Evolutionary conservation across 2,329 filamentous ascomycete genomes (phyloP), one percentile per base, ranked within the genome.

Genomic region (Exophiala dermatitidis): DNA sequence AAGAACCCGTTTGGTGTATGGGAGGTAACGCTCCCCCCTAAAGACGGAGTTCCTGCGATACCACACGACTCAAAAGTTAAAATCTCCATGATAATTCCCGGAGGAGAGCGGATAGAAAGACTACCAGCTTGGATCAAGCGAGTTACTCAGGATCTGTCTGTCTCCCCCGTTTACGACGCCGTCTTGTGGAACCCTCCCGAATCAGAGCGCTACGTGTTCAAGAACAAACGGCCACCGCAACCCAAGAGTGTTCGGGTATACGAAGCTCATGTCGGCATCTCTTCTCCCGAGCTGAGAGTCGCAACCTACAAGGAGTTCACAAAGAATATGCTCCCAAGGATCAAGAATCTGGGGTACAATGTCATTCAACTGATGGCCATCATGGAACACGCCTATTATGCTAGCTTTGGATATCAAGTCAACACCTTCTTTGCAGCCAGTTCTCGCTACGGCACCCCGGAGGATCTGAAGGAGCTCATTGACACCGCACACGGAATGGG

Each of bases 321-420:
- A 2, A 78, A 84, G 65, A 89, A 88, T 69, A 90, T 95, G 79
- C 80, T 98, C 5, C 90, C 91, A 10, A 82, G 91, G 53, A 97
- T 98, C 73, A 85, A 90, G 67, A 76, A 83, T 60, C 77, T 97
- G 41, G 93, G 91, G 38, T 98, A 98, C 76, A 97, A 98, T 68
- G 87, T 90, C 50, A 97, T 98, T 62, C 93, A 98, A 69, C 78
- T 98, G 60, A 98, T 98, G 93, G 93, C 93, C 43, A 79, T 98
- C 67, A 98, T 98, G 91, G 93, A 98, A 69, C 93, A 98, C 72
- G 93, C 93, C 46, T 98, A 98, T 77, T 98, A 98, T 69, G 93
- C 93, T 65, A 97, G 91, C 67, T 98, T 98, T 65, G 93, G 93
- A 44, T 98, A 98, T 71, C 93, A 98, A 71, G 83, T 98, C 73